Percentiles rank a stretch among this genome's conserved stretches.
These are phyloP conservation scores for Monosporascus sp. DNA, from an alignment of 2,329 filamentous ascomycete genomes.

Conservation along the genomic window DNA sequence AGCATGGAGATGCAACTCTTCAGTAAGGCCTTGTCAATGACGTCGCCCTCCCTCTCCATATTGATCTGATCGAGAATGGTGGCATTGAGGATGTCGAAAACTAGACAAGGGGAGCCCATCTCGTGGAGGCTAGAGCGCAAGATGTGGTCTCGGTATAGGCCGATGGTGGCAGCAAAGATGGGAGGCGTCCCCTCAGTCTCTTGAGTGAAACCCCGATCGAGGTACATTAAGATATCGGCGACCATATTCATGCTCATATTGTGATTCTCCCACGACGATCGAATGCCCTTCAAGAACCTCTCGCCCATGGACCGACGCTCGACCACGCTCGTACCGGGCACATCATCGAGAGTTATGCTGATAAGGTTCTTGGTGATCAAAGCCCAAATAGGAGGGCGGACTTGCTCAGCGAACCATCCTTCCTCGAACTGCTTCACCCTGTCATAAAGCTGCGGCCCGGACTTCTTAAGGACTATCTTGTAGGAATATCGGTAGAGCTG, in stretches of 20 bases:
- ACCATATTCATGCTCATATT: constrained; percentile 94
- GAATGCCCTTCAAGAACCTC: constrained; percentile 71
- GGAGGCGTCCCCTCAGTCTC: constrained; percentile 61
- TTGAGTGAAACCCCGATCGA: constrained; percentile 78
- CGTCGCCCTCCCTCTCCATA: constrained; percentile 86
- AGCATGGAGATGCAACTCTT: constrained; percentile 86
- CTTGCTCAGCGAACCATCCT: constrained; percentile 69
- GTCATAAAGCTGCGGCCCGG: constrained; percentile 75
- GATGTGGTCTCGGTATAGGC: constrained; percentile 81
- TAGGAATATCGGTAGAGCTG: constrained; percentile 92
- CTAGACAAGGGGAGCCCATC: constrained; percentile 38
- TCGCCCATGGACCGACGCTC: constrained; percentile 79
- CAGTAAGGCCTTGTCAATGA: constrained; percentile 77
- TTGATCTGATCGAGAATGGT: constrained; percentile 87
- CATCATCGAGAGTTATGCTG: constrained; percentile 52
- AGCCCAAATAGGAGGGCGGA: constrained; percentile 64
- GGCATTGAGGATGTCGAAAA: constrained; percentile 70
- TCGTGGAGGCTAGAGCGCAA: constrained; percentile 53
- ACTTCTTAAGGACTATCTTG: constrained; percentile 85
- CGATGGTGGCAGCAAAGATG: constrained; percentile 81
- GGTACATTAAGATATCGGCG: constrained; percentile 94
- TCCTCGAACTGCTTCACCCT: constrained; percentile 76
- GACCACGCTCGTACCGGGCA: constrained; percentile 58
- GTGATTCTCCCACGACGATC: constrained; percentile 80
- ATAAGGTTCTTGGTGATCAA: constrained; percentile 67